Conservation (phyloP, 805 yeast species). For the Debaryomyces maramus region DNA sequence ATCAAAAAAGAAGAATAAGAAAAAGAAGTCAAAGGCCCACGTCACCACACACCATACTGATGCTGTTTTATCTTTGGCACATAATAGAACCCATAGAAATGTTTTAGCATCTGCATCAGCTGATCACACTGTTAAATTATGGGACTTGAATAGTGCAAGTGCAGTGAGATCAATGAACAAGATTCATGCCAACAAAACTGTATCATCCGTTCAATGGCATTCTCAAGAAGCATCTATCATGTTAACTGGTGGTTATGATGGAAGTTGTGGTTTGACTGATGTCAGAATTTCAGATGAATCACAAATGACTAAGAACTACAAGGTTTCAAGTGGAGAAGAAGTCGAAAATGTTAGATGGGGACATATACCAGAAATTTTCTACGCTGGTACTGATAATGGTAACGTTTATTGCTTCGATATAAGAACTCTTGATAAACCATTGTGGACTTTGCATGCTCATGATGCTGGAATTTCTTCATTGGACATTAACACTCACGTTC, state of each 20-base stretch:
- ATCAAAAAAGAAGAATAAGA: conserved; percentile 47
- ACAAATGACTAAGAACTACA: conserved; percentile 63
- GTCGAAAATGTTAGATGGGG: conserved; percentile 82
- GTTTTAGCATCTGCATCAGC: conserved; percentile 94
- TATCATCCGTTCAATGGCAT: conserved; percentile 89
- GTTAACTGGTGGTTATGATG: conserved; percentile 92
- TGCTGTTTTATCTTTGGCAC: conserved; percentile 85
- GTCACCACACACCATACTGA: conserved; percentile 83
- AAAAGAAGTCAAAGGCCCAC: conserved; percentile 49
- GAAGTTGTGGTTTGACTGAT: conserved; percentile 78
- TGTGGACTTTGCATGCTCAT: conserved; percentile 97
- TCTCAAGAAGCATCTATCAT: conserved; percentile 61
- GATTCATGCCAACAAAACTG: conserved; percentile 77
- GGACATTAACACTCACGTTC: conserved; percentile 63
- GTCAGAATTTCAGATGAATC: conserved; percentile 69
- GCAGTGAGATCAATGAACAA: conserved; percentile 76
- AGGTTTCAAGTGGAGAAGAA: conserved; percentile 69
- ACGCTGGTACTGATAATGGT: conserved; percentile 92
- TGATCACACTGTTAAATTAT: conserved; percentile 88
- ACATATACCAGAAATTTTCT: conserved; percentile 49
- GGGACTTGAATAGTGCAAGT: conserved; percentile 79
- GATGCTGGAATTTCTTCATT: conserved; percentile 89
- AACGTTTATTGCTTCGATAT: conserved; percentile 83
- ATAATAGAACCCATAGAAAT: conserved; percentile 77
- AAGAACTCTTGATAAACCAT: conserved; percentile 62